These are phyloP conservation scores for Dictyostelium firmibasis DNA, from an alignment of 78 protist genomes.

Conservation along the genomic window DNA sequence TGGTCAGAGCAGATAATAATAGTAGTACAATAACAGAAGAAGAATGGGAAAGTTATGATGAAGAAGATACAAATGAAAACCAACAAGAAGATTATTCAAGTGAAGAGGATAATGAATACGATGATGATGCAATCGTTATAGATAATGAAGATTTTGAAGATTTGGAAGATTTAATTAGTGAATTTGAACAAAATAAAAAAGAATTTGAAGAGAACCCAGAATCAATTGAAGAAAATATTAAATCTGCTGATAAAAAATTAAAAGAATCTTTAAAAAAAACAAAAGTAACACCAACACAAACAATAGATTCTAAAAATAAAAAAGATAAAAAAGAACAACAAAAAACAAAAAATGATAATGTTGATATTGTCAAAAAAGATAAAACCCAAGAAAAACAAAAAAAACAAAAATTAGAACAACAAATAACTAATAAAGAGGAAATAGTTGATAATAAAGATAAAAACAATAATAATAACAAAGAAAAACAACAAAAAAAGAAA, in stretches of 20 bases:
- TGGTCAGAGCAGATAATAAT: conserved; percentile 16
- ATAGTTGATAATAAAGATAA: not conserved
- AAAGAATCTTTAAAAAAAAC: not conserved
- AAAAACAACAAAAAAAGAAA: not conserved
- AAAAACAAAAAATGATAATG: not conserved
- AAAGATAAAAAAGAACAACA: not conserved
- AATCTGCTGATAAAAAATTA: not conserved
- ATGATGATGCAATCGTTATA: not conserved
- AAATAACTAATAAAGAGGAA: not conserved
- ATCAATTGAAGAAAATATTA: not conserved
- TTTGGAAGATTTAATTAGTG: not conserved
- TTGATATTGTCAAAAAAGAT: not conserved
- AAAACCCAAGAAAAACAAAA: not conserved
- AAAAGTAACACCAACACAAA: not conserved
- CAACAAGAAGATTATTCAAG: not conserved
- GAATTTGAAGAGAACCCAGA: not conserved
- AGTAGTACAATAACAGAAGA: conserved; percentile 17
- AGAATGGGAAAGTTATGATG: conserved; percentile 35
- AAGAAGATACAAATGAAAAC: conserved; percentile 15
- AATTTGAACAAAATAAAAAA: conserved; percentile 3
- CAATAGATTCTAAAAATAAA: not conserved
- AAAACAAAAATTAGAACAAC: not conserved
- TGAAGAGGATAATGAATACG: not conserved
- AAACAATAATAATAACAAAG: not conserved
- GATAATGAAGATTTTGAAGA: conserved; percentile 1